Conservation (phyloP, 2,329 filamentous ascomycete genomes). For the Cryphonectria naterciae region DNA sequence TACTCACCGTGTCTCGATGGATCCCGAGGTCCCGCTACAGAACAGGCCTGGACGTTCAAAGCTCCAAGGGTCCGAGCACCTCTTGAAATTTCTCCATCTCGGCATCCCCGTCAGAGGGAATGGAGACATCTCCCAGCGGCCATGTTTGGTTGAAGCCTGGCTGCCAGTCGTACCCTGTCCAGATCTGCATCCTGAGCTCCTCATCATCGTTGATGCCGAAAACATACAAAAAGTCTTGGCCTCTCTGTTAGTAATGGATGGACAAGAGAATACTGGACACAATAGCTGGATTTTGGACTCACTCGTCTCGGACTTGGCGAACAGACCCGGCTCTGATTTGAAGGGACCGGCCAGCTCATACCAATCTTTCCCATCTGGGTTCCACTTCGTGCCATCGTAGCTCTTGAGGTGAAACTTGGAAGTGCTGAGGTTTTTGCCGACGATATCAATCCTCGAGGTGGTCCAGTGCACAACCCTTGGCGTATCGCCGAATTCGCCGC, state of each 20-base stretch:
- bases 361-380: slow-evolving; percentile 3
- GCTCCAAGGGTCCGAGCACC: not conserved
- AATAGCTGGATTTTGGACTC: not conserved
- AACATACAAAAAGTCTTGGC: slow-evolving; percentile 8
- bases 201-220: slow-evolving; percentile 4
- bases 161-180: slow-evolving; percentile 17
- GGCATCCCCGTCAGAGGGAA: not conserved
- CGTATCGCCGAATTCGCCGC: slow-evolving; percentile 6
- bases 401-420: slow-evolving; percentile 9
- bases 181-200: slow-evolving; percentile 9
- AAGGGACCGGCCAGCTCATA: slow-evolving; percentile 7
- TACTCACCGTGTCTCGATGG: not conserved
- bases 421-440: not conserved
- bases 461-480: slow-evolving; percentile 4
- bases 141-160: slow-evolving; percentile 8
- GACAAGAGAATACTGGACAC: not conserved
- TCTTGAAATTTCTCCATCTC: not conserved
- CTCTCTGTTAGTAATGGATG: not conserved
- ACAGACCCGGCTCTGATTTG: slow-evolving; percentile 6
- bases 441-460: not conserved
- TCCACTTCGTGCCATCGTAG: slow-evolving; percentile 11
- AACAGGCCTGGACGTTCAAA: not conserved
- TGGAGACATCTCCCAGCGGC: not conserved
- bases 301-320: not conserved
- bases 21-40: not conserved